Percentiles rank a stretch among this genome's conserved stretches.
Conservation (phyloP, 176 grass and related monocot species). For the Olyra latifolia region DNA sequence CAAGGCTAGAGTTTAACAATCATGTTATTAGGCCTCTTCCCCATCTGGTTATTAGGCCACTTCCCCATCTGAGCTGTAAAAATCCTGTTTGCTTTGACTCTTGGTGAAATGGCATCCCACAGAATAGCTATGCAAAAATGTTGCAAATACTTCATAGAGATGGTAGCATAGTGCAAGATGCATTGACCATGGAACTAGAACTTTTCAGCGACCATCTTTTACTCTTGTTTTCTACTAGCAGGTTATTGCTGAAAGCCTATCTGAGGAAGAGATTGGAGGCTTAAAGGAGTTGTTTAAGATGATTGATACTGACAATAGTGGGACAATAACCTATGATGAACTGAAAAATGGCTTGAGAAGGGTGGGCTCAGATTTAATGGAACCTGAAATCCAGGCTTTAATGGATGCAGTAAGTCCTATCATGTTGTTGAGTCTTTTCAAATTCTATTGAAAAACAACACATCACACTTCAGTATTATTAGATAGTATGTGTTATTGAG, state of each 20-base stretch:
- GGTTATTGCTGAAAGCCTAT: slow-evolving; percentile 97
- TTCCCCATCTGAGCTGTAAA: background rate
- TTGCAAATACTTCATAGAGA: slow-evolving; percentile 24
- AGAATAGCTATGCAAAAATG: slow-evolving; percentile 8
- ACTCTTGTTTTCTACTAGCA: slow-evolving; percentile 29
- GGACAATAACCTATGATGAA: slow-evolving; percentile 94
- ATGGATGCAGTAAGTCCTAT: slow-evolving; percentile 82
- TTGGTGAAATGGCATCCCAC: background rate
- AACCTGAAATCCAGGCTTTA: slow-evolving; percentile 85
- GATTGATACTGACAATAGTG: slow-evolving; percentile 97
- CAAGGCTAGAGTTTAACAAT: background rate
- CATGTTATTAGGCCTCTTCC: slow-evolving; percentile 7
- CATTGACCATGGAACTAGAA: slow-evolving; percentile 3
- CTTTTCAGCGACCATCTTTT: background rate
- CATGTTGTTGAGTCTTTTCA: background rate
- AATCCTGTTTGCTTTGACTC: slow-evolving; percentile 15
- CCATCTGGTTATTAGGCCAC: too few species aligned
- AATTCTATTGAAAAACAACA: background rate
- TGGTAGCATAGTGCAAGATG: background rate
- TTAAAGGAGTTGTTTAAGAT: slow-evolving; percentile 97
- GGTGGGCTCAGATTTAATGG: slow-evolving; percentile 93
- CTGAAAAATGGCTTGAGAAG: slow-evolving; percentile 82
- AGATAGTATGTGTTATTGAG: background rate
- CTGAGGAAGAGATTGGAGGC: slow-evolving; percentile 95
- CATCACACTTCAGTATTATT: background rate